Percentiles rank a stretch among this genome's conserved stretches.
These are phyloP conservation scores for Trichoderma sp. DNA, from an alignment of 2,329 filamentous ascomycete species.

Conservation along the genomic window DNA sequence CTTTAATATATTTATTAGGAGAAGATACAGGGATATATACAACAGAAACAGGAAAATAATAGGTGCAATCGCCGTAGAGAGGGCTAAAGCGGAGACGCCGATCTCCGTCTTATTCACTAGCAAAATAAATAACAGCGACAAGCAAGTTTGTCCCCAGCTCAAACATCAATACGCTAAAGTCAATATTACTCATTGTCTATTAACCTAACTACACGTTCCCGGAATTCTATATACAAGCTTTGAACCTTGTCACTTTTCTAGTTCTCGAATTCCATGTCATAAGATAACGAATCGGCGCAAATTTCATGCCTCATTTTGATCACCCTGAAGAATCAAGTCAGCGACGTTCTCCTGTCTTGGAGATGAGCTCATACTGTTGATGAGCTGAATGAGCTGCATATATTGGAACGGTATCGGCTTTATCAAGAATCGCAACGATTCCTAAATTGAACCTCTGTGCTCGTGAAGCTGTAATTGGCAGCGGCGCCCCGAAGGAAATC, in stretches of 20 bases:
- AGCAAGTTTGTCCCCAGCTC: background rate
- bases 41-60: background rate
- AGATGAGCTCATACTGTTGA: background rate
- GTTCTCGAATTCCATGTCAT: background rate
- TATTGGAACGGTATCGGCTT: background rate
- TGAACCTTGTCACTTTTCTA: background rate
- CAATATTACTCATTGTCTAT: no score
- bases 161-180: no score
- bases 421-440: background rate
- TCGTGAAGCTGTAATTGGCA: background rate
- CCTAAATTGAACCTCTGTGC: background rate
- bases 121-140: background rate
- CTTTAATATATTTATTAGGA: no score
- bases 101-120: background rate
- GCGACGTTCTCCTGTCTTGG: background rate
- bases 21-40: background rate
- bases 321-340: background rate
- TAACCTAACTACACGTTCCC: background rate
- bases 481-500: background rate
- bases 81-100: background rate
- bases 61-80: background rate
- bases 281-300: background rate
- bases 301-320: background rate
- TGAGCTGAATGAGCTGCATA: background rate
- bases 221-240: background rate